phyloP scores from a whole-genome alignment of 2,329 filamentous ascomycete species.

The Mollisia scopiformis region DNA sequence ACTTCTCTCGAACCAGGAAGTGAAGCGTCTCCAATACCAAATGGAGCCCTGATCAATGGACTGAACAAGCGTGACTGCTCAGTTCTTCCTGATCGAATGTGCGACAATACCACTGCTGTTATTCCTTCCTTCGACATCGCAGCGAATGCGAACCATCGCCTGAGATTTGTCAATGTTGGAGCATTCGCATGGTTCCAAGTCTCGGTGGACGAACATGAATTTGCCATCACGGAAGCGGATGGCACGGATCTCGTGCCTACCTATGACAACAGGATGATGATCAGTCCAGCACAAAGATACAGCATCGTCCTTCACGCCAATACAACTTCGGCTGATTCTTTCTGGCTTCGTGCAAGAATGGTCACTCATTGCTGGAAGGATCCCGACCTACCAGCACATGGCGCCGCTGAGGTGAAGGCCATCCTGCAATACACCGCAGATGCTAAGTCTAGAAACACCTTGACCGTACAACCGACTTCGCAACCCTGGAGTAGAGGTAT shows the following conservation, averaged over 20 bases:
- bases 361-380: slow-evolving; percentile 61
- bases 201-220: slow-evolving; percentile 68
- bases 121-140: slow-evolving; percentile 49
- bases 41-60: slow-evolving; percentile 51
- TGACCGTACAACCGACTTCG: slow-evolving; percentile 30
- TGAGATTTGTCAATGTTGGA: slow-evolving; percentile 71
- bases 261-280: slow-evolving; percentile 61
- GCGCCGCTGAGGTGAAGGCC: slow-evolving; percentile 50
- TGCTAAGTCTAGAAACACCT: slow-evolving; percentile 8
- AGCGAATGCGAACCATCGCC: slow-evolving; percentile 61
- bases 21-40: slow-evolving; percentile 46
- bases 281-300: slow-evolving; percentile 73
- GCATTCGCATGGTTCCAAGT: slow-evolving; percentile 75
- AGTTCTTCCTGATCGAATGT: slow-evolving; percentile 37
- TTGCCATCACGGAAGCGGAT: slow-evolving; percentile 70
- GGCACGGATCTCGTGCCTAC: slow-evolving; percentile 66
- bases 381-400: slow-evolving; percentile 46
- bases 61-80: slow-evolving; percentile 46
- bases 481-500: slow-evolving; percentile 48
- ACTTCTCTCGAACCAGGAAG: slow-evolving; percentile 44
- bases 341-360: slow-evolving; percentile 68
- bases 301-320: slow-evolving; percentile 67
- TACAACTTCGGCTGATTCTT: slow-evolving; percentile 54
- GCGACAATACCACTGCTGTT: slow-evolving; percentile 44
- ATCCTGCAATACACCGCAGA: slow-evolving; percentile 48